Conservation (phyloP, 176 grass and related monocot genomes). For the Carex kokanica region DNA sequence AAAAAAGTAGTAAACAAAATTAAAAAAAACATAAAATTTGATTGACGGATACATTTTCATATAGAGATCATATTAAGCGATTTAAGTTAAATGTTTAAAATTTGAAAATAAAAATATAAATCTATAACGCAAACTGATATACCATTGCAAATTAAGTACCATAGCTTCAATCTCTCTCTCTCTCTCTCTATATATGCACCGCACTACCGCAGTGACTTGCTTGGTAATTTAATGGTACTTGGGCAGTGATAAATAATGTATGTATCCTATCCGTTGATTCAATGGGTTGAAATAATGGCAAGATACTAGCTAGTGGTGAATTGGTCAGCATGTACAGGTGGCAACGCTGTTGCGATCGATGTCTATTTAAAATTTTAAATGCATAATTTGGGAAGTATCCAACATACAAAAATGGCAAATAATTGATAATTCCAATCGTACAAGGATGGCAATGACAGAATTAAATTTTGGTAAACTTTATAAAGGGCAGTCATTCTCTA, state of each 20-base stretch:
- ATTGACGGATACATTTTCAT: no score
- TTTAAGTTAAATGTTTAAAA: no score
- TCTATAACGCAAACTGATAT: no score
- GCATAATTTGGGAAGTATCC: background rate
- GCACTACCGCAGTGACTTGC: no score
- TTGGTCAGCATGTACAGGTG: background rate
- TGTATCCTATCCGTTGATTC: background rate
- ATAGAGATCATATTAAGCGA: no score
- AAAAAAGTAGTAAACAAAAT: no score
- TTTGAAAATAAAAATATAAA: no score
- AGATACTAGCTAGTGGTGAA: background rate
- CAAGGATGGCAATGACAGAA: background rate
- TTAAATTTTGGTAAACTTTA: background rate
- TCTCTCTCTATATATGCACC: background rate
- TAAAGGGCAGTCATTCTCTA: background rate
- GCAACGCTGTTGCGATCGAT: no score
- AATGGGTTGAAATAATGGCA: background rate
- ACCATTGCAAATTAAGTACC: no score
- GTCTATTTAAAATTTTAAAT: background rate
- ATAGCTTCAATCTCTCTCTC: no score
- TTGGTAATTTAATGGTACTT: background rate
- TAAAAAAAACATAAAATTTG: no score
- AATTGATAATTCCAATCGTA: background rate
- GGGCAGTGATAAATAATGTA: background rate
- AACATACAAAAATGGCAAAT: background rate